Percentiles rank a stretch among this genome's conserved stretches.
These are phyloP conservation scores for Zelonia costaricensis DNA, from an alignment of 208 protist genomes.

Conservation along the genomic window DNA sequence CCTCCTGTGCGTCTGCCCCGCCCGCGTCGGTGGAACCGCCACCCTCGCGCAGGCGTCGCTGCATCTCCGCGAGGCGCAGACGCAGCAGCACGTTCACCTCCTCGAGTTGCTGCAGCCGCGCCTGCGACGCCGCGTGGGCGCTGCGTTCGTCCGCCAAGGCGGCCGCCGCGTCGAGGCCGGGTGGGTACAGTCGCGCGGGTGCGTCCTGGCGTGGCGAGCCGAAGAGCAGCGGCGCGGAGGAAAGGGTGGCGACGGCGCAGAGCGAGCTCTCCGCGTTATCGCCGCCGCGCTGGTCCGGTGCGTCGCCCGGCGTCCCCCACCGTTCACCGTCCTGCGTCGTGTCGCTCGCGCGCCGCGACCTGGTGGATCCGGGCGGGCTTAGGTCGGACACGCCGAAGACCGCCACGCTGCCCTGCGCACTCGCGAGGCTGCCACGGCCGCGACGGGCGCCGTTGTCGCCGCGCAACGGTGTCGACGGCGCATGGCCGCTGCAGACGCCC, in stretches of 20 bases:
- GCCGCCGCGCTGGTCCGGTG: not conserved
- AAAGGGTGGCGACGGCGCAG: not conserved
- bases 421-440: too few species aligned
- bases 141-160: not conserved
- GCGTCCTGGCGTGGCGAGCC: not conserved
- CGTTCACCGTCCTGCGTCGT: too few species aligned
- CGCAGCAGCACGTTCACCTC: constrained; percentile 20
- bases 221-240: not conserved
- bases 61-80: constrained; percentile 12
- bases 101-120: constrained; percentile 8
- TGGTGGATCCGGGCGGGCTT: too few species aligned
- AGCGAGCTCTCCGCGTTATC: not conserved
- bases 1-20: not conserved
- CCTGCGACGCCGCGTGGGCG: not conserved
- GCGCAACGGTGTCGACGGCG: too few species aligned
- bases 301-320: not conserved
- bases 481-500: too few species aligned
- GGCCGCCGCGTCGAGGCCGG: not conserved
- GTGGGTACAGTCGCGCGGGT: not conserved
- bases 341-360: too few species aligned
- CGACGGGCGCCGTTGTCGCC: too few species aligned
- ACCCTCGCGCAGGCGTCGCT: not conserved
- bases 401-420: too few species aligned
- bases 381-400: too few species aligned
- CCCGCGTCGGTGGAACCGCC: not conserved